A percentile compares a stretch with the other conserved stretches of the same genome.
These are phyloP conservation scores for Apophysomyces elegans DNA, from an alignment of 371 early-diverging fungal genomes.

Conservation along the genomic window DNA sequence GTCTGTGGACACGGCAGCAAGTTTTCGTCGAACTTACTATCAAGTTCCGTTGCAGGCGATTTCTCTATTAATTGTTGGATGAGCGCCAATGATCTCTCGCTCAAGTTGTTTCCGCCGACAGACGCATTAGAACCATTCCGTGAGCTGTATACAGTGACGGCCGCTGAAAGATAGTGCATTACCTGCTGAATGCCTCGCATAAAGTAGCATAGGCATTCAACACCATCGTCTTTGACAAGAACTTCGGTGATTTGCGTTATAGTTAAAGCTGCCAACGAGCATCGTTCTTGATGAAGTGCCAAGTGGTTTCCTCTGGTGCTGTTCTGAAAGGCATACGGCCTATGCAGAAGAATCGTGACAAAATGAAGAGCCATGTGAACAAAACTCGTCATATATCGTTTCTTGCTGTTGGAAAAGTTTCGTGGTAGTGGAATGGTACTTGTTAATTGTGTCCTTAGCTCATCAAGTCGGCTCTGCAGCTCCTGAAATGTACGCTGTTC, in stretches of 20 bases:
- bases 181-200: slow-evolving; percentile 47
- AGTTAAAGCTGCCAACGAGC: slow-evolving; percentile 28
- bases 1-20: background rate
- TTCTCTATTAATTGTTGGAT: slow-evolving; percentile 20
- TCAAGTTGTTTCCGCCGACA: slow-evolving; percentile 16
- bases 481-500: slow-evolving; percentile 4
- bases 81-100: slow-evolving; percentile 16
- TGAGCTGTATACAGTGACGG: slow-evolving; percentile 33
- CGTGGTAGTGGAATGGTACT: slow-evolving; percentile 14
- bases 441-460: slow-evolving; percentile 17
- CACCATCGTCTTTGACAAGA: slow-evolving; percentile 29
- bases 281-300: slow-evolving; percentile 26
- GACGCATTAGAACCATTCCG: slow-evolving; percentile 13
- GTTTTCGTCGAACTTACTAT: background rate
- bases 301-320: background rate
- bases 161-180: slow-evolving; percentile 47
- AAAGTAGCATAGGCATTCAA: slow-evolving; percentile 43
- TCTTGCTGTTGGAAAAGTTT: background rate
- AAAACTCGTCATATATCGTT: slow-evolving; percentile 15
- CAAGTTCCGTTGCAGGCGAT: slow-evolving; percentile 28
- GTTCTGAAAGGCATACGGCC: slow-evolving; percentile 19
- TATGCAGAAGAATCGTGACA: slow-evolving; percentile 23
- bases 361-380: slow-evolving; percentile 22
- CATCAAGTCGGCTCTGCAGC: slow-evolving; percentile 23
- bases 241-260: slow-evolving; percentile 32